phyloP scores from a whole-genome alignment of 305 asterid genomes.

The Solanum hybrid region DNA sequence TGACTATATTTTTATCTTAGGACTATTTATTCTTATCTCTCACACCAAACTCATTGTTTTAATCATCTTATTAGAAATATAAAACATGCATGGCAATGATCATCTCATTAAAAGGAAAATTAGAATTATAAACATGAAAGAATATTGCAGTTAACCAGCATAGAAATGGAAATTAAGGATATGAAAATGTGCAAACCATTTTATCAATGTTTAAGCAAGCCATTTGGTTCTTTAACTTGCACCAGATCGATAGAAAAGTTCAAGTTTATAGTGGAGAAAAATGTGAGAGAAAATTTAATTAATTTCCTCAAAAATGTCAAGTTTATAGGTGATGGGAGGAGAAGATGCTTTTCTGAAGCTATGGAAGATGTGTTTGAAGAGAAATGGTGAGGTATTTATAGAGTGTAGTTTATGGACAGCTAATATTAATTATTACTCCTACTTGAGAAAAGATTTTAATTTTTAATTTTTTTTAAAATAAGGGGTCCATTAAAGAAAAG shows the following conservation, averaged over 20 bases:
- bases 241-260: neutral
- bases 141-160: neutral
- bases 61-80: neutral
- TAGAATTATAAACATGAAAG: neutral
- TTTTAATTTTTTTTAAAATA: neutral
- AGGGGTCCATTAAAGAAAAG: neutral
- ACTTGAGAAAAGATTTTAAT: neutral
- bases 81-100: neutral
- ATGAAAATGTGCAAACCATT: neutral
- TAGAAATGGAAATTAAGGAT: neutral
- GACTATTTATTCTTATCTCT: neutral
- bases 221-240: neutral
- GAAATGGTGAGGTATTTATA: slow-evolving; percentile 1
- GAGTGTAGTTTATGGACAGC: neutral
- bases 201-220: neutral
- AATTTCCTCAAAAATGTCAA: neutral
- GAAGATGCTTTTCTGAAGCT: neutral
- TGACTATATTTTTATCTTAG: too few species aligned
- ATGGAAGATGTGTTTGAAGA: neutral
- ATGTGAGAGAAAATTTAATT: neutral
- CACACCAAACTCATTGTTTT: neutral
- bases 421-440: neutral
- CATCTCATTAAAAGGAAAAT: neutral
- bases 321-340: neutral
- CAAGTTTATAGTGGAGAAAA: neutral